Evolutionary conservation across 495 filamentous ascomycete genomes (phyloP), one percentile per base, ranked within the genome.

Genomic region (Podospora didyma): DNA sequence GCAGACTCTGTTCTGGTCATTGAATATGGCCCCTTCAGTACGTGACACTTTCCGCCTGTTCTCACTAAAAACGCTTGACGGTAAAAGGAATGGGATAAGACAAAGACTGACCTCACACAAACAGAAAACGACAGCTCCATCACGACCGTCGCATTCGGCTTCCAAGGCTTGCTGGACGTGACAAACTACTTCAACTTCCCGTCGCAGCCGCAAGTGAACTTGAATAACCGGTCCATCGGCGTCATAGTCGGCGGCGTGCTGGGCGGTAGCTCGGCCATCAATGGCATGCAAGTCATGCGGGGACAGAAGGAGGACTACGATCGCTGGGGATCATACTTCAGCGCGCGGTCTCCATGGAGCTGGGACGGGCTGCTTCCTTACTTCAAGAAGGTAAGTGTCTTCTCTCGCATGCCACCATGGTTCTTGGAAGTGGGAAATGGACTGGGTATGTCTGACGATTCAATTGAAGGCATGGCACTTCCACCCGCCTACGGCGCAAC

Each of bases 231-330:
- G 16, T 63, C 49, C 4, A 59, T 68, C 19, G 46, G 56, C 0
- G 73, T 75, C 12, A 20, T 65, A 0, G 62, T 58, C 26, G 77
- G 75, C 14, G 66, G 63, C 17, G 28, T 76, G 12, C 63, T 79
- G 0, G 77, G 77, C 5, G 76, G 77, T 3, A 75, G 73, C 54
- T 79, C 77, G 0, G 73, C 69, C n/a, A 64, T 77, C 41, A 80
- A 80, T 28, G 73, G 68, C 14, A 75, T 78, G 71, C 68, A 72
- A 59, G 70, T 73, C 3, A 58, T 73, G 12, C 67, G 75, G 16
- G 75, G 73, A 7, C 67, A 71, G 1, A 61, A 62, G 6, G 69
- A 72, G 37, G 76, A 78, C 49, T 77, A 78, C 46, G 69, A 79
- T 54, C 63, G 66, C 39, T 80, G 76, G 76, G 73, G 65, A 5